Conservation (phyloP, 1,284 basidiomycete species). For the Ustilago lituana region DNA sequence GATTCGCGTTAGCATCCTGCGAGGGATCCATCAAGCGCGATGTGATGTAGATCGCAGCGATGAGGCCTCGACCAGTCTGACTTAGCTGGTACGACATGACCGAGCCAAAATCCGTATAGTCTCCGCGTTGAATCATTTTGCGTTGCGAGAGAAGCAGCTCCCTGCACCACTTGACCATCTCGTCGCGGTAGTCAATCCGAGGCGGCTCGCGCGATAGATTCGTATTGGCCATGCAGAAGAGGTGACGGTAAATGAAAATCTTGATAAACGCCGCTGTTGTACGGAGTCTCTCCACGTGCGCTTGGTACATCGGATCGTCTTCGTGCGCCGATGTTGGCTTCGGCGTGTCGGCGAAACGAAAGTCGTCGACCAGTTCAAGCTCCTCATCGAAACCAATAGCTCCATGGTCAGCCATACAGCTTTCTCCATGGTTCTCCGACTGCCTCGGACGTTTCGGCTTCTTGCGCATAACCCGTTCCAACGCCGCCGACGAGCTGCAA, state of each 20-base stretch:
- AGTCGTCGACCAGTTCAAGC: conserved; percentile 43
- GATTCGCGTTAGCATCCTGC: conserved; percentile 27
- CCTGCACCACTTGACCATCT: conserved; percentile 51
- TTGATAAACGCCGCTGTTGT: conserved; percentile 49
- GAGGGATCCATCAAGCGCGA: conserved; percentile 43
- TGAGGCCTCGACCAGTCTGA: conserved; percentile 42
- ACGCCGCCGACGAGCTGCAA: conserved; percentile 39
- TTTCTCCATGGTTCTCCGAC: conserved; percentile 41
- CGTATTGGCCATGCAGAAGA: conserved; percentile 36
- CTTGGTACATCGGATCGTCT: conserved; percentile 45
- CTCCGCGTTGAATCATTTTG: conserved; percentile 48
- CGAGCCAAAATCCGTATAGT: conserved; percentile 47
- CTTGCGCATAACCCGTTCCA: conserved; percentile 46
- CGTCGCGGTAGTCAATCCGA: conserved; percentile 42
- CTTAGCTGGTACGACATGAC: conserved; percentile 52
- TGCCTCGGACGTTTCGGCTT: conserved; percentile 47
- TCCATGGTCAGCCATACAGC: conserved; percentile 51
- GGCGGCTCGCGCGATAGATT: conserved; percentile 40
- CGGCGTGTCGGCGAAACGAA: conserved; percentile 39
- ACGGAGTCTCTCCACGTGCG: conserved; percentile 41
- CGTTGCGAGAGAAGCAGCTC: conserved; percentile 47
- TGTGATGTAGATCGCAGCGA: conserved; percentile 50
- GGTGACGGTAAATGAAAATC: conserved; percentile 46
- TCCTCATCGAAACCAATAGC: conserved; percentile 44
- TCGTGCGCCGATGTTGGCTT: conserved; percentile 37